Base-by-base conservation (phyloP, 2,329 filamentous ascomycete species). In the Bertia moriformis region DNA sequence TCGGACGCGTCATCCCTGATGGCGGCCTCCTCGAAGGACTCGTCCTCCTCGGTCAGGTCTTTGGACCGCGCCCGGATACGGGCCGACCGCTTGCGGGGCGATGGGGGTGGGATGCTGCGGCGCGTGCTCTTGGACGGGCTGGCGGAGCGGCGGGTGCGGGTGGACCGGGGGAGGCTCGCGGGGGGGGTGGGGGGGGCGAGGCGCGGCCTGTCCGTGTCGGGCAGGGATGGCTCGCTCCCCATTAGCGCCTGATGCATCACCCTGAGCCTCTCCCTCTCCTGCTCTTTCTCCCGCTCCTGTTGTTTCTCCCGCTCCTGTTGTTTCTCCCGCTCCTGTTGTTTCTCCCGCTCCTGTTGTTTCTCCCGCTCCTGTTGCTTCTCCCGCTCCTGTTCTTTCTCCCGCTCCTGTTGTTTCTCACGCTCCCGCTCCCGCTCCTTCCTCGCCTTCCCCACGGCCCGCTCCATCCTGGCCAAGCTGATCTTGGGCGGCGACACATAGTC, bases 401-500 rank as follows among this genome's bases (percentile, higher is more conserved):
- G n/a, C n/a, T n/a, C n/a, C 22, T 27, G 22, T 10, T 7, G n/a
- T 27, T 27, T 27, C 7, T 7, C 7, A 10, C 7, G 22, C 22
- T 27, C n/a, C 22, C 22, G 22, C 7, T 7, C 22, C n/a, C n/a
- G 7, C 22, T 27, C 22, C 7, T 7, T 27, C 7, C n/a, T 7
- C n/a, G 7, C 22, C 22, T 27, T 27, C 7, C n/a, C n/a, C 22
- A 27, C 7, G 22, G 60, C 56, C n/a, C n/a, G n/a, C n/a, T n/a
- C n/a, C n/a, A n/a, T n/a, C n/a, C n/a, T n/a, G 43, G 69, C 61
- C 19, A 77, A 46, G 39, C 83, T 77, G 52, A 83, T 93, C 48
- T 77, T 81, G 17, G 91, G 91, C 36, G 91, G 91, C 4, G 66
- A 62, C 19, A 66, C 54, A n/a, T n/a, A n/a, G 33, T 64, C 55